phyloP scores from a whole-genome alignment of 495 filamentous ascomycete species.

The Penicillium coprophilum region DNA sequence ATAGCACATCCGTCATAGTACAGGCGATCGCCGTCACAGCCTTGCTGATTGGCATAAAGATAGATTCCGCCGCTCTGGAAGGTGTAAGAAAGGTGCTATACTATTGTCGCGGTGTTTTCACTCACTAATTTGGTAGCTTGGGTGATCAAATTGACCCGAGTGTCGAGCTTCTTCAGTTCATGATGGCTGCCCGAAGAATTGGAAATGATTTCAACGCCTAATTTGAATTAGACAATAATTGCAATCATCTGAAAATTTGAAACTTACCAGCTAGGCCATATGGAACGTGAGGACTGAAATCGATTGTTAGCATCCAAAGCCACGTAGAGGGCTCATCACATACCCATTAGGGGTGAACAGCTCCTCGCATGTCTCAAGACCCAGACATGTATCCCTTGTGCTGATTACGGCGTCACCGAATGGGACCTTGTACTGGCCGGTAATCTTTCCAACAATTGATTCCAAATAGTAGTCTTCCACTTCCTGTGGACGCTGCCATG shows the following conservation, averaged over 20 bases:
- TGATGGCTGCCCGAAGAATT: slow-evolving; percentile 76
- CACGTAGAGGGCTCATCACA: slow-evolving; percentile 3
- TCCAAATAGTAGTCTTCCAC: slow-evolving; percentile 75
- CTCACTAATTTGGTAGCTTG: slow-evolving; percentile 67
- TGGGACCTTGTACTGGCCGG: slow-evolving; percentile 60
- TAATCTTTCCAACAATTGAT: slow-evolving; percentile 59
- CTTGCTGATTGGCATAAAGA: slow-evolving; percentile 71
- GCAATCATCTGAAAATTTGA: background rate
- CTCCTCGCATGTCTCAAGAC: slow-evolving; percentile 77
- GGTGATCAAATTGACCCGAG: slow-evolving; percentile 68
- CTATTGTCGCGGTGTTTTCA: background rate
- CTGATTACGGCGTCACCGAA: slow-evolving; percentile 78
- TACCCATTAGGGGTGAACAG: slow-evolving; percentile 67
- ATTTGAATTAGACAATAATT: slow-evolving; percentile 16
- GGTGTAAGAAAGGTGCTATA: slow-evolving; percentile 2
- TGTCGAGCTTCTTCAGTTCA: slow-evolving; percentile 72
- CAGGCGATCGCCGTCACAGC: slow-evolving; percentile 68
- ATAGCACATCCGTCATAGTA: slow-evolving; percentile 76
- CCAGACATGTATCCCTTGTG: slow-evolving; percentile 70
- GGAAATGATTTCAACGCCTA: slow-evolving; percentile 69
- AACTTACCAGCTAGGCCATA: slow-evolving; percentile 37
- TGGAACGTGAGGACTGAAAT: slow-evolving; percentile 13
- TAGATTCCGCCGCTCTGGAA: slow-evolving; percentile 68
- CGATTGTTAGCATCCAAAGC: background rate
- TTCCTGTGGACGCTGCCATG: slow-evolving; percentile 58